phyloP scores from a whole-genome alignment of 192 early-diverging fungal genomes.

The Gonapodya prolifera region DNA sequence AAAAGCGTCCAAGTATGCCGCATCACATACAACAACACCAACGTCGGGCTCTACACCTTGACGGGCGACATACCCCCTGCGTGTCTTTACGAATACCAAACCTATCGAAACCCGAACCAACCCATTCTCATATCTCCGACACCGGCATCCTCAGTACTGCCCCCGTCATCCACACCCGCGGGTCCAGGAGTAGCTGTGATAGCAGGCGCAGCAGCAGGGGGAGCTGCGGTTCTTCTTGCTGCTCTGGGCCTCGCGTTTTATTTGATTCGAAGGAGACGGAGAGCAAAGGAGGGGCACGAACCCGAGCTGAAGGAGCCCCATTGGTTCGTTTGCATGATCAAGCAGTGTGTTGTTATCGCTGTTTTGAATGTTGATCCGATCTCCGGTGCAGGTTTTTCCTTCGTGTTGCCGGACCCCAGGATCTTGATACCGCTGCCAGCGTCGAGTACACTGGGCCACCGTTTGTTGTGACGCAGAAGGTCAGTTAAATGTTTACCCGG shows the following conservation, averaged over 20 bases:
- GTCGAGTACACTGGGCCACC: neutral
- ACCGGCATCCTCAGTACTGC: neutral
- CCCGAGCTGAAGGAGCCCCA: neutral
- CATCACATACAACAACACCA: neutral
- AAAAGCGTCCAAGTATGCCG: neutral
- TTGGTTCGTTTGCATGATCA: neutral
- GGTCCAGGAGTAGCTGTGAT: too few species aligned
- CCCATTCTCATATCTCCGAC: neutral
- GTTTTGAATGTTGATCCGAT: neutral
- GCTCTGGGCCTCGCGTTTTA: neutral
- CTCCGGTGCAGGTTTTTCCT: neutral
- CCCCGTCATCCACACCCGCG: neutral
- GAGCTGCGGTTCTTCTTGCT: neutral
- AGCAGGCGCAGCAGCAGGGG: too few species aligned
- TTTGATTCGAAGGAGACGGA: neutral
- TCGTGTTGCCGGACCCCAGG: neutral
- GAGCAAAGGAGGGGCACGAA: neutral
- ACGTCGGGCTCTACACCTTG: neutral
- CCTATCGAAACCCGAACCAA: neutral
- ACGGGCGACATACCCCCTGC: neutral
- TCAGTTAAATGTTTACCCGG: too few species aligned
- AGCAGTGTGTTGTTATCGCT: neutral
- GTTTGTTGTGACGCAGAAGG: neutral
- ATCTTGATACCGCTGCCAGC: neutral
- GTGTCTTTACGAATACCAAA: neutral